Base-by-base conservation (phyloP, 345 rosid genomes). In the Citrus inodora region DNA sequence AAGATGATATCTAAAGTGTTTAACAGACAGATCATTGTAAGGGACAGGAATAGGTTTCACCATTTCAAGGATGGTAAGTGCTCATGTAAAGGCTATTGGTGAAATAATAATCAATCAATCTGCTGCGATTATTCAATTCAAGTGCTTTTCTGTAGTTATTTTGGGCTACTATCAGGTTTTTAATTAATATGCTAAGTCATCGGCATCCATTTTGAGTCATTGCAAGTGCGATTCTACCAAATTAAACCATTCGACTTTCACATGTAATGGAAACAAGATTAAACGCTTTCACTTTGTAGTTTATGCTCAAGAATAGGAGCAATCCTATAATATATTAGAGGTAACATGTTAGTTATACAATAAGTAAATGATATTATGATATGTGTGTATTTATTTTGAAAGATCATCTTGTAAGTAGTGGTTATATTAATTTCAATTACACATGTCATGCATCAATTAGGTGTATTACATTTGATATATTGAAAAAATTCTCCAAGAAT, bases 21-120 rank as follows among this genome's bases (percentile, higher is more conserved):
- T 82, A 72, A 81, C 27, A 85, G 90, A 38, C 90, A 91, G 82
- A 93, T 91, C 48, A 76, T 90, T 72, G 91, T 89, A 4, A 90
- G 93, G 80, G 98, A 90, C 76, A 88, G 90, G 38, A 93, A 87
- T 77, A 82, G 90, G 59, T 89, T 87, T 79, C 89, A 89, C 85
- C 88, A 87, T 71, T 89, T 87, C 76, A 89, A 82, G 73, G 86
- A 87, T 27, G 96, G 96, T 53, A 58, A 71, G 67, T 91, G 94
- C 79, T 91, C 93, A 61, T 90, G 92, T 76, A 83, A 81, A 70
- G 92, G 87, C 65, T 91, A 86, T 73, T 91, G 93, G 93, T 91
- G 84, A 89, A 10, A 78, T 38, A 59, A 53, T 46, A 11, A 46
- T 46, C 51, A 65, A 65, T 66, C 25, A 32, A 42, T 63, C 9